These are phyloP conservation scores for Sporothrix variecibatus DNA, from an alignment of 2,329 filamentous ascomycete genomes.

Conservation along the genomic window DNA sequence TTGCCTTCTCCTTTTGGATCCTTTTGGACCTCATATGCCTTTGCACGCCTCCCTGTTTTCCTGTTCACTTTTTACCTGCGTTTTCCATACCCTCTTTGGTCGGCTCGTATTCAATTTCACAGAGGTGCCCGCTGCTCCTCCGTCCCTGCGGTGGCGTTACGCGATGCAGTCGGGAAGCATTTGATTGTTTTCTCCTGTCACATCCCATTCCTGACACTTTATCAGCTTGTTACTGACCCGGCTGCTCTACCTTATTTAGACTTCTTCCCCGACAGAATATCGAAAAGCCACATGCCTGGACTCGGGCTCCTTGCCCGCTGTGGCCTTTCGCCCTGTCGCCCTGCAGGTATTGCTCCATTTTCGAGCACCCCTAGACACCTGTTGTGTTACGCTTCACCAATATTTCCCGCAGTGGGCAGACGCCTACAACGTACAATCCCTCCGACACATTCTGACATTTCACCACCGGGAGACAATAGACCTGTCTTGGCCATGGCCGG, in stretches of 20 bases:
- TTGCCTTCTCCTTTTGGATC: not conserved
- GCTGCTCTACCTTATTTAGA: not conserved
- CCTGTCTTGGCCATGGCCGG: not conserved
- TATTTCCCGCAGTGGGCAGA: not conserved
- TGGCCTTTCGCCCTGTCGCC: not conserved
- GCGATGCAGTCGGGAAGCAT: not conserved
- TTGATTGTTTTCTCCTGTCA: not conserved
- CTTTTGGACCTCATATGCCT: not conserved
- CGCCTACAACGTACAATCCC: too few relatives aligned
- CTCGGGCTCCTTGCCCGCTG: not conserved
- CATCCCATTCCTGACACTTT: not conserved
- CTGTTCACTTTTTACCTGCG: too few relatives aligned
- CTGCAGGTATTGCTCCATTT: not conserved
- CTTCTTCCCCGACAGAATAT: not conserved
- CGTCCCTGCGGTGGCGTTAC: not conserved
- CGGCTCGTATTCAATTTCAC: not conserved
- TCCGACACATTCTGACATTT: not conserved
- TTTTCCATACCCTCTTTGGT: not conserved
- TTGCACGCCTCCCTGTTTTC: not conserved
- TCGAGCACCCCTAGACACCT: not conserved
- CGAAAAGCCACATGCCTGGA: not conserved
- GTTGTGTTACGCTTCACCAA: constrained; percentile 17
- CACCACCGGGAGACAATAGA: not conserved
- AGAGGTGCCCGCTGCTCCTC: not conserved
- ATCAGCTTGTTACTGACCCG: not conserved